Conservation (phyloP, 106 monocot species). For the Acanthochlamys bracteata region DNA sequence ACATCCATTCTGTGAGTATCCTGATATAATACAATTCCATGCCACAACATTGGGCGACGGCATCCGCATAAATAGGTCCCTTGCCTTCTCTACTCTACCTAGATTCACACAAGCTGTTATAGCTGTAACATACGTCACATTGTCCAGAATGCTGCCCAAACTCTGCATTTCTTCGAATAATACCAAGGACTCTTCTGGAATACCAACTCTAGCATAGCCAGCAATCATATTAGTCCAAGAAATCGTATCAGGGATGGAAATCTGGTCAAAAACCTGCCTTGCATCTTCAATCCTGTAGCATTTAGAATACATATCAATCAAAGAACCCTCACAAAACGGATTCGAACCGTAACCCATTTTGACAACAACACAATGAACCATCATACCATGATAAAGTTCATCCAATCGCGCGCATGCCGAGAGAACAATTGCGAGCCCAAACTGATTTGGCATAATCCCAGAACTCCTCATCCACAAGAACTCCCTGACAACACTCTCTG, state of each 20-base stretch:
- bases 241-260: slow-evolving; percentile 32
- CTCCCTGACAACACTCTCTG: slow-evolving; percentile 14
- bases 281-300: slow-evolving; percentile 37
- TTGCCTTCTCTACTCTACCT: slow-evolving; percentile 39
- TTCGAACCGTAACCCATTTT: slow-evolving; percentile 27
- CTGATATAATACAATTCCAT: slow-evolving; percentile 61
- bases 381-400: slow-evolving; percentile 16
- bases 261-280: slow-evolving; percentile 31
- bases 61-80: slow-evolving; percentile 27
- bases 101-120: slow-evolving; percentile 43
- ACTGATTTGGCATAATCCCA: slow-evolving; percentile 28
- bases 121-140: slow-evolving; percentile 33
- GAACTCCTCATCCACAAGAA: slow-evolving; percentile 21
- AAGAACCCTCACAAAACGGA: slow-evolving; percentile 42
- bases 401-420: slow-evolving; percentile 29
- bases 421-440: slow-evolving; percentile 38
- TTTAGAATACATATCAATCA: slow-evolving; percentile 60
- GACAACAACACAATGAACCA: slow-evolving; percentile 30
- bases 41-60: slow-evolving; percentile 28
- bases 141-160: slow-evolving; percentile 21
- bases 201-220: slow-evolving; percentile 38
- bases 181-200: slow-evolving; percentile 28
- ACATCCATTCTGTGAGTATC: slow-evolving; percentile 41
- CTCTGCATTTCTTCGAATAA: slow-evolving; percentile 43
- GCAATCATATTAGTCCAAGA: slow-evolving; percentile 69